A percentile compares a stretch with the other conserved stretches of the same genome.
phyloP scores from a whole-genome alignment of 257 asterid genomes.

The Nicotiana benthamiana region DNA sequence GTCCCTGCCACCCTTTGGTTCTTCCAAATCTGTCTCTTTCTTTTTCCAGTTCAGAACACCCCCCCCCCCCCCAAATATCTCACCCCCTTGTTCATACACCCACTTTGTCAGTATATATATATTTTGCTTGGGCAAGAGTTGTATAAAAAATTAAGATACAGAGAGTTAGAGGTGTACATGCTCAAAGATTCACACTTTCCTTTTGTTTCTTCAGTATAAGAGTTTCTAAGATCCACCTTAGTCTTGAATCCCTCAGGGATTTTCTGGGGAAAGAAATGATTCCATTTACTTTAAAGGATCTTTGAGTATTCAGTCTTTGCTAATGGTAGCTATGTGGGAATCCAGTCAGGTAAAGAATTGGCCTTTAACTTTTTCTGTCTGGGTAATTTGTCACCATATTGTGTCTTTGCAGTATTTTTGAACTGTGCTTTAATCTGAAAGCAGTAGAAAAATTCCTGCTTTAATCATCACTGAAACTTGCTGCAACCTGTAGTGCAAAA shows the following conservation, averaged over 20 bases:
- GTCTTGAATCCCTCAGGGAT: neutral
- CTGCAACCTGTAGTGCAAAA: neutral
- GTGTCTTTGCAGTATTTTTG: neutral
- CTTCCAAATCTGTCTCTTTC: neutral
- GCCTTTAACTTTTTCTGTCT: neutral
- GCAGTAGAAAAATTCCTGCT: neutral
- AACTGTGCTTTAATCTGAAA: neutral
- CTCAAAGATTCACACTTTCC: neutral
- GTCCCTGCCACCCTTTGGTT: neutral
- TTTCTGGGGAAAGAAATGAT: neutral
- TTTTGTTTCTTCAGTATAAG: neutral
- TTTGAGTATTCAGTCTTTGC: slow-evolving; percentile 2
- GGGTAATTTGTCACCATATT: neutral
- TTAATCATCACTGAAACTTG: neutral
- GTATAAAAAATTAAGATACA: neutral
- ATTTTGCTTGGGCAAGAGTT: neutral
- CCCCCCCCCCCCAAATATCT: neutral
- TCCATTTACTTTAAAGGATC: neutral
- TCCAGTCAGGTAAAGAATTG: neutral
- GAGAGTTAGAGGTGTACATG: neutral
- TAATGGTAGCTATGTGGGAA: neutral
- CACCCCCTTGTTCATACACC: neutral
- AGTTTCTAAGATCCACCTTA: neutral
- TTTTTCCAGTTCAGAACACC: neutral
- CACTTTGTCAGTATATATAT: neutral